These are phyloP conservation scores for Medicago arabica DNA, from an alignment of 306 rosid species.

Conservation along the genomic window DNA sequence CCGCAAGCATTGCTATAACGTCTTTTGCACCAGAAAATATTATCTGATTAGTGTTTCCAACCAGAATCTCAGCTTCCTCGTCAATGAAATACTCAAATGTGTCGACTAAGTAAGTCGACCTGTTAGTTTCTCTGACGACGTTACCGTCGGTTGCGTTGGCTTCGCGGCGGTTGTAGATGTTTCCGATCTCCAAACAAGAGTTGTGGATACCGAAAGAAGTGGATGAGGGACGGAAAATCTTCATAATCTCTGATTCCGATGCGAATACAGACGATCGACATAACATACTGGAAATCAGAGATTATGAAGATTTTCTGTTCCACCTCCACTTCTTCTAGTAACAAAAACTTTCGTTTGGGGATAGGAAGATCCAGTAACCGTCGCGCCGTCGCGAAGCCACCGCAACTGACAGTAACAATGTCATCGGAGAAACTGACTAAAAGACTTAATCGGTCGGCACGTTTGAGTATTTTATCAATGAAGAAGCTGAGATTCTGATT, in stretches of 20 bases:
- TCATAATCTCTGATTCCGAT: slow-evolving; percentile 62
- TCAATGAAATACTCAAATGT: slow-evolving; percentile 73
- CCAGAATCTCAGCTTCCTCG: slow-evolving; percentile 65
- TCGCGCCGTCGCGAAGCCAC: slow-evolving; percentile 36
- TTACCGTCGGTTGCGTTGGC: neutral
- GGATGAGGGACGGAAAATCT: slow-evolving; percentile 31
- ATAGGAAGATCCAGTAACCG: slow-evolving; percentile 67
- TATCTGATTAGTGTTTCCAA: slow-evolving; percentile 47
- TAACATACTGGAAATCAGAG: slow-evolving; percentile 71
- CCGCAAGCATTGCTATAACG: slow-evolving; percentile 19
- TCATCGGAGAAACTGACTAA: slow-evolving; percentile 29
- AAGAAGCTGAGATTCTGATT: slow-evolving; percentile 63
- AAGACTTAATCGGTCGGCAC: slow-evolving; percentile 79
- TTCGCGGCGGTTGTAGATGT: slow-evolving; percentile 49
- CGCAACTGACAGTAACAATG: neutral
- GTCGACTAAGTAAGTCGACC: slow-evolving; percentile 72
- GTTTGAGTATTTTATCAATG: slow-evolving; percentile 71
- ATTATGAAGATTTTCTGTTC: slow-evolving; percentile 45
- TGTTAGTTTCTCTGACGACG: slow-evolving; percentile 28
- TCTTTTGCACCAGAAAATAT: slow-evolving; percentile 57
- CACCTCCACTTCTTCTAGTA: neutral
- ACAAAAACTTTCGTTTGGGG: slow-evolving; percentile 62
- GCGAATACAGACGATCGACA: slow-evolving; percentile 67
- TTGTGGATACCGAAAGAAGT: slow-evolving; percentile 36
- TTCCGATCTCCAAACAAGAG: slow-evolving; percentile 74